phyloP scores from a whole-genome alignment of 306 rosid genomes.

The Prunus fruticosa region DNA sequence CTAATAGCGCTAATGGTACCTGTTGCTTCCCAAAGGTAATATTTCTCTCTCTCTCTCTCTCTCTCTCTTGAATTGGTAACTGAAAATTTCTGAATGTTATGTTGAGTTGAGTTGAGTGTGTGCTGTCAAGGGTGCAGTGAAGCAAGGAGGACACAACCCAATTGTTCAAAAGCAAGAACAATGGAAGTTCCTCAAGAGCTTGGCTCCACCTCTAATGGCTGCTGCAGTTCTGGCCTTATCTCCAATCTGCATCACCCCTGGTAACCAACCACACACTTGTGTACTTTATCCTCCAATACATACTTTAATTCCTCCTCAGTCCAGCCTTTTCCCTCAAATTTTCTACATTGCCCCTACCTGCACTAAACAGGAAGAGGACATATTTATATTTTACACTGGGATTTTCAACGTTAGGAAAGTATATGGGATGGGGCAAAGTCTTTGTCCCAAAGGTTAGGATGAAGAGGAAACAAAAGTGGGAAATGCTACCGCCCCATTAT shows the following conservation, averaged over 20 bases:
- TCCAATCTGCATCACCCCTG: conserved; percentile 51
- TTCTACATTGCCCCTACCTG: background rate
- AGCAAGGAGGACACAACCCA: conserved; percentile 23
- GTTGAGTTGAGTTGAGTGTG: conserved; percentile 6
- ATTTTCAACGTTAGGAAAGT: too few relatives aligned
- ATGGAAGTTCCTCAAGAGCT: conserved; percentile 31
- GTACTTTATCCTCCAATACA: background rate
- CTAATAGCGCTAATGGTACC: conserved; percentile 15
- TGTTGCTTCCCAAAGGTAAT: conserved; percentile 38
- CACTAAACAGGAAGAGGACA: background rate
- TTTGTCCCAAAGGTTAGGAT: too few relatives aligned
- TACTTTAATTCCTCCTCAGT: background rate
- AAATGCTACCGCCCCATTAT: too few relatives aligned
- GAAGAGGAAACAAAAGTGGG: too few relatives aligned
- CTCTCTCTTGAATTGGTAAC: background rate
- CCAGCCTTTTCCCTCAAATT: background rate
- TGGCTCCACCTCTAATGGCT: conserved; percentile 62
- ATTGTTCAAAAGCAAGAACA: conserved; percentile 23
- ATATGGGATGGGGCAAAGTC: too few relatives aligned
- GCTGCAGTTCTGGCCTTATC: conserved; percentile 55
- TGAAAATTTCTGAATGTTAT: background rate
- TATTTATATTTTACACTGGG: too few relatives aligned
- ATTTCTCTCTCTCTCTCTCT: background rate
- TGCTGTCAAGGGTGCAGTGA: conserved; percentile 28
- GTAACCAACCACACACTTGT: conserved; percentile 22